A percentile compares a stretch with the other conserved stretches of the same genome.
These are phyloP conservation scores for Viola pubescens DNA, from an alignment of 441 rosid species.

Conservation along the genomic window DNA sequence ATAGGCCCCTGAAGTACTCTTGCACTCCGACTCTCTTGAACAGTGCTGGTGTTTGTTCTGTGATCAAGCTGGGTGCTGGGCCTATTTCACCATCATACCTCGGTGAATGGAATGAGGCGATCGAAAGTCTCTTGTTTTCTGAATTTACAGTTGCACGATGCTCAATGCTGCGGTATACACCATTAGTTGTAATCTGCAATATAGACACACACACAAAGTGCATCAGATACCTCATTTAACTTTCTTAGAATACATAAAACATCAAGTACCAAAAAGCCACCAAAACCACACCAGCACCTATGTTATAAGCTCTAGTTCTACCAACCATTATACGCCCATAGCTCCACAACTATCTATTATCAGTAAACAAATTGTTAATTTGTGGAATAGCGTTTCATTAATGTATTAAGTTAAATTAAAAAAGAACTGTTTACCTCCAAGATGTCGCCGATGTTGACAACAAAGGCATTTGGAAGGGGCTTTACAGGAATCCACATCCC, in stretches of 20 bases:
- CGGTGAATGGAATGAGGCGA: conserved; percentile 29
- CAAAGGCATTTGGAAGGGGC: conserved; percentile 31
- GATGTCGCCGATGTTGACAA: conserved; percentile 40
- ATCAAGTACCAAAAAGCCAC: not conserved
- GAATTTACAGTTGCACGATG: conserved; percentile 34
- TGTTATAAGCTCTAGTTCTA: not conserved
- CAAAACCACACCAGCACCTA: not conserved
- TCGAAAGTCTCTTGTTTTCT: conserved; percentile 30
- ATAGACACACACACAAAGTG: not conserved
- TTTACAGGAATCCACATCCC: conserved; percentile 33
- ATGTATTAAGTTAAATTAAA: not conserved
- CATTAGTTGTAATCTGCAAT: conserved; percentile 36
- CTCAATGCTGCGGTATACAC: conserved; percentile 28
- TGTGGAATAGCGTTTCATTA: not conserved
- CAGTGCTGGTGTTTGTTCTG: conserved; percentile 17
- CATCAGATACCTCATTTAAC: not conserved
- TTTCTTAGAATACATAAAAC: not conserved
- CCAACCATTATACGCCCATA: no score
- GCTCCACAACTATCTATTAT: no score
- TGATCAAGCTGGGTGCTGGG: conserved; percentile 29
- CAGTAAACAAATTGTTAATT: no score
- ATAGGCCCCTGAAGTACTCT: conserved; percentile 25
- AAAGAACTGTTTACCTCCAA: conserved; percentile 28
- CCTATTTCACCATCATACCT: conserved; percentile 22
- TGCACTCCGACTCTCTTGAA: conserved; percentile 18